These are phyloP conservation scores for Serendipita sp. DNA, from an alignment of 768 basidiomycete species.

Conservation along the genomic window DNA sequence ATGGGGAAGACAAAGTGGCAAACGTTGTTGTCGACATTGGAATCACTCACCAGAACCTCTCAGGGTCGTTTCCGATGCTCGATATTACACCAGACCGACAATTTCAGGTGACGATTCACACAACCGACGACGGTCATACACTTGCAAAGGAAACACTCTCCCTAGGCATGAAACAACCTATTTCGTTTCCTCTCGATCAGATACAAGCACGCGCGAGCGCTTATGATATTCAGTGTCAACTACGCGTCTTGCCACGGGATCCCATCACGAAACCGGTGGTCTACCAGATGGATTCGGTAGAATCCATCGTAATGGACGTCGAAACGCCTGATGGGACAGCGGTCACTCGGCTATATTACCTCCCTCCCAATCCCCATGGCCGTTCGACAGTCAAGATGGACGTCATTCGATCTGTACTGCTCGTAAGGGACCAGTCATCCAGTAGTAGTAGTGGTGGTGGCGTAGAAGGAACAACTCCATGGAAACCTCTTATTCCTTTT, in stretches of 20 bases:
- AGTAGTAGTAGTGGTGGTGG: neutral
- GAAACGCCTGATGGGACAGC: neutral
- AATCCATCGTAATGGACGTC: neutral
- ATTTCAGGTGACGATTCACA: neutral
- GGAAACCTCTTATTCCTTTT: conserved; percentile 13
- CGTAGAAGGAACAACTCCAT: neutral
- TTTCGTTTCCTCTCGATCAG: neutral
- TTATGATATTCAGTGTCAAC: neutral
- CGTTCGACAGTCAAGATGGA: conserved; percentile 16
- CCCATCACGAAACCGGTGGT: neutral
- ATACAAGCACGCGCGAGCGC: neutral
- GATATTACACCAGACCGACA: no score
- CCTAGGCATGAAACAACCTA: neutral
- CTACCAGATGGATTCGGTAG: neutral
- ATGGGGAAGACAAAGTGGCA: neutral
- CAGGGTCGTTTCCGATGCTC: conserved; percentile 7
- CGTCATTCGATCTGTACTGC: conserved; percentile 7
- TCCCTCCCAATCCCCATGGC: conserved; percentile 16
- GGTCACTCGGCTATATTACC: conserved; percentile 8
- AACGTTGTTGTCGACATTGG: neutral
- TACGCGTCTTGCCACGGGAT: no score
- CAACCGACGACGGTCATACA: neutral
- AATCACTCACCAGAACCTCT: conserved; percentile 7
- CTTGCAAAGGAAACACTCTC: neutral
- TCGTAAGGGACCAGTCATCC: neutral